Evolutionary conservation across 441 rosid species (phyloP).

Genomic region (Heliophila coronopifolia): DNA sequence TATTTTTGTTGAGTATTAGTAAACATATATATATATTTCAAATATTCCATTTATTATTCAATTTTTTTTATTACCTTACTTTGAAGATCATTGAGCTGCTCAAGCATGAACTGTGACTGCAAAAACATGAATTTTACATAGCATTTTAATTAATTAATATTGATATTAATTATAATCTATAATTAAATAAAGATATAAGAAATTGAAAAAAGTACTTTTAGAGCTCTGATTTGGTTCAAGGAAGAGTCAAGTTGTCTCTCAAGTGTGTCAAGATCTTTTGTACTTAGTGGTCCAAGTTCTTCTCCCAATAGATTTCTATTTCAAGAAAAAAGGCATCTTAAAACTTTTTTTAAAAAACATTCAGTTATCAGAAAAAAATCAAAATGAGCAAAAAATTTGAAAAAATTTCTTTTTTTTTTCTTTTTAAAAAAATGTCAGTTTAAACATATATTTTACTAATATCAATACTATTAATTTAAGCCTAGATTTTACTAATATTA

Average conservation of each 20-base stretch:
- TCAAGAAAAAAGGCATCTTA: too few species aligned
- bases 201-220: conserved; percentile 40
- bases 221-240: conserved; percentile 84
- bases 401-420: too few species aligned
- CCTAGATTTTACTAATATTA: too few species aligned
- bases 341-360: too few species aligned
- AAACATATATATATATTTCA: not conserved
- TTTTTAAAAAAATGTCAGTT: too few species aligned
- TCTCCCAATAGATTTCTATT: conserved; percentile 85
- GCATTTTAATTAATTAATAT: too few species aligned
- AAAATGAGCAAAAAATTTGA: not conserved
- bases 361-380: too few species aligned
- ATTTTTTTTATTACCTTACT: conserved; percentile 48
- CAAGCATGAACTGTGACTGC: conserved; percentile 91
- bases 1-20: not conserved
- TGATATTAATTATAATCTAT: too few species aligned
- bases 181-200: not conserved
- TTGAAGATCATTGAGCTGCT: conserved; percentile 89
- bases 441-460: too few species aligned
- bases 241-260: conserved; percentile 95
- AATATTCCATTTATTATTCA: not conserved
- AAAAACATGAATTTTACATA: not conserved
- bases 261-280: conserved; percentile 90
- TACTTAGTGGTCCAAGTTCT: conserved; percentile 84
- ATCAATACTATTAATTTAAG: too few species aligned